Evolutionary conservation across 2,329 filamentous ascomycete genomes (phyloP).

Genomic region (Pyricularia sp.): DNA sequence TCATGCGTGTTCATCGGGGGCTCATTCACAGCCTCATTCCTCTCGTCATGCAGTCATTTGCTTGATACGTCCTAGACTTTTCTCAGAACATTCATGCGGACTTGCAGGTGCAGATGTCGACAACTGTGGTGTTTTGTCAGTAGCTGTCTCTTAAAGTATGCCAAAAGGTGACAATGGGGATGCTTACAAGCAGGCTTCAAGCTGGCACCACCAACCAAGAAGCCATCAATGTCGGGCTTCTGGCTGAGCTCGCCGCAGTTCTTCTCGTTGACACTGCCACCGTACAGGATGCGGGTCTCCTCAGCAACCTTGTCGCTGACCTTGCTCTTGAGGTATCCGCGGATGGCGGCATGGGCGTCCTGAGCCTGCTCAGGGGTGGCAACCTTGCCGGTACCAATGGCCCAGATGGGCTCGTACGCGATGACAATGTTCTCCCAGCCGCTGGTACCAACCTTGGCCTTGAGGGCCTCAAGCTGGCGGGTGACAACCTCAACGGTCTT

Average conservation of each 20-base stretch:
- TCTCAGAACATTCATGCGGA: not conserved
- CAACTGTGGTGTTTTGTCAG: constrained; percentile 25
- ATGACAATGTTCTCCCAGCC: constrained; percentile 95
- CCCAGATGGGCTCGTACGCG: constrained; percentile 99
- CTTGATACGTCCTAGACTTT: not conserved
- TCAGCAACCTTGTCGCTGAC: constrained; percentile 69
- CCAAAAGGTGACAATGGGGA: not conserved
- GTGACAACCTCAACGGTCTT: constrained; percentile 84
- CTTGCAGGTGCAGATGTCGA: constrained; percentile 49
- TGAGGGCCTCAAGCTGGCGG: constrained; percentile 70
- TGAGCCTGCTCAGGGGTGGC: constrained; percentile 84
- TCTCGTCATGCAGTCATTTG: not conserved
- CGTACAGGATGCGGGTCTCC: constrained; percentile 89
- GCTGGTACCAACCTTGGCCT: constrained; percentile 50
- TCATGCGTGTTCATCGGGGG: not conserved
- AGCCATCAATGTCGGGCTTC: constrained; percentile 93
- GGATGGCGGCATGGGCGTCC: constrained; percentile 88
- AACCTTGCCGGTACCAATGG: constrained; percentile 87
- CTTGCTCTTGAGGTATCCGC: constrained; percentile 74
- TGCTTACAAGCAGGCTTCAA: constrained; percentile 89
- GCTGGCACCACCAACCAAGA: constrained; percentile 92
- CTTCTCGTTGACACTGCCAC: constrained; percentile 94
- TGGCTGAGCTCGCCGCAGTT: constrained; percentile 91
- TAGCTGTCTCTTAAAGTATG: not conserved
- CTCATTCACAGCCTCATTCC: not conserved